Base-by-base conservation (phyloP, 495 filamentous ascomycete genomes). In the Penicillium dipodomyicola region DNA sequence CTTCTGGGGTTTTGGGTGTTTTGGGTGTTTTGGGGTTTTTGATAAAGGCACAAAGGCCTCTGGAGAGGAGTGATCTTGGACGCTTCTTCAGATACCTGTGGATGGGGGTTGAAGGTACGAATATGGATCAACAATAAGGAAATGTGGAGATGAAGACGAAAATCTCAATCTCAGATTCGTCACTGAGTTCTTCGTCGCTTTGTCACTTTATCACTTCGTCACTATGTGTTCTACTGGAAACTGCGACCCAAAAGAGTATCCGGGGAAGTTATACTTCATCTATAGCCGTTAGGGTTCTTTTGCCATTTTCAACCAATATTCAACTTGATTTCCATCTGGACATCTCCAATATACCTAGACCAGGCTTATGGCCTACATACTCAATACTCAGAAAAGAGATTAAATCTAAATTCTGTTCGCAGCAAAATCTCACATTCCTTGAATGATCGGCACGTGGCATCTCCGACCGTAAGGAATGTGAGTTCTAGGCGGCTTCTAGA, bases 41-140 rank as follows among this genome's bases (percentile, higher is more conserved):
- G 27, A 58, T 59, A 54, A 57, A 57, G 39, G 40, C 35, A 66
- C 63, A 65, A 68, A 37, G 53, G 49, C 52, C 20, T 58, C 62
- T 23, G 3, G 27, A 49, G 15, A 33, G 25, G 3, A 44, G 51
- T 5, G 14, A 2, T 15, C 14, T 37, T 15, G 12, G 33, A 15
- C 14, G 5, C 45, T 48, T 41, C 33, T n/a, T n/a, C 11, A 10
- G 14, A 32, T 32, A 27, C 35, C 33, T n/a, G 22, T 22, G 22
- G 22, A 5, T n/a, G 9, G 37, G 37, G 19, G n/a, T 32, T 27
- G 23, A 52, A 32, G 10, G 49, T 51, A 15, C 33, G 25, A 43
- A 52, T 52, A 52, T 52, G 50, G 17, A 43, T 43, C 19, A 19
- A 30, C 9, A 11, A 30, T 2, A 11, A 30, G 46, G 15, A 8